These are phyloP conservation scores for Kwoniella heveanensis DNA, from an alignment of 768 basidiomycete species.

Conservation along the genomic window DNA sequence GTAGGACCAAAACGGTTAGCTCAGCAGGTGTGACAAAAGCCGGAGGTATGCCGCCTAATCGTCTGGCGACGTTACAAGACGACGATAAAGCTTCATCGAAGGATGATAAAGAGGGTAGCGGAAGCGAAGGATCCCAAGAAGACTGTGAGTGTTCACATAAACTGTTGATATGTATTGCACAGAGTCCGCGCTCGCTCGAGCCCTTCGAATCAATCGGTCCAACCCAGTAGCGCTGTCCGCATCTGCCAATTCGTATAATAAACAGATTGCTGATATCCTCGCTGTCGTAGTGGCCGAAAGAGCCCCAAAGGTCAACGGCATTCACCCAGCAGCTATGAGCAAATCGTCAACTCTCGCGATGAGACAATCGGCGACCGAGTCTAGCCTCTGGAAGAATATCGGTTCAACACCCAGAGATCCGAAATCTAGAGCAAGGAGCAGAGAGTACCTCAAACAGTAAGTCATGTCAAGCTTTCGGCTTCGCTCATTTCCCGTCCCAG, in stretches of 20 bases:
- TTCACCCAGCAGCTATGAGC: constrained; percentile 39
- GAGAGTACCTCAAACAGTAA: constrained; percentile 96
- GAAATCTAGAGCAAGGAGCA: constrained; percentile 89
- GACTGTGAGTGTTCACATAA: constrained; percentile 9
- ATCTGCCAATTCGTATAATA: no score
- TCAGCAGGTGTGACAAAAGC: constrained; percentile 20
- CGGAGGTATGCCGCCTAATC: constrained; percentile 31
- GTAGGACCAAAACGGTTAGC: constrained; percentile 39
- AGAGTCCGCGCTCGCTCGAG: no score
- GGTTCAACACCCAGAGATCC: constrained; percentile 85
- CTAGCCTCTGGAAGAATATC: constrained; percentile 59
- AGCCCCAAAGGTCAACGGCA: constrained; percentile 18
- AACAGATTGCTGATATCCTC: no score
- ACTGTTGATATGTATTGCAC: no score
- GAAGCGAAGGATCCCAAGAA: constrained; percentile 42
- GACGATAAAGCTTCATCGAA: constrained; percentile 34
- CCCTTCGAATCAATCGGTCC: no score
- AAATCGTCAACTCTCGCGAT: constrained; percentile 28
- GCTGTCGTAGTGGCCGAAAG: constrained; percentile 11
- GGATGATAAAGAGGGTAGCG: constrained; percentile 42
- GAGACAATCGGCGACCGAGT: constrained; percentile 44
- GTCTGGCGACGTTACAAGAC: constrained; percentile 41
- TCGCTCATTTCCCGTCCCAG: neutral
- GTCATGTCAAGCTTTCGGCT: constrained; percentile 55
- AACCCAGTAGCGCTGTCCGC: no score